A percentile compares a stretch with the other conserved stretches of the same genome.
Evolutionary conservation across 345 rosid genomes (phyloP).

Genomic region (Lepidium aucheri): DNA sequence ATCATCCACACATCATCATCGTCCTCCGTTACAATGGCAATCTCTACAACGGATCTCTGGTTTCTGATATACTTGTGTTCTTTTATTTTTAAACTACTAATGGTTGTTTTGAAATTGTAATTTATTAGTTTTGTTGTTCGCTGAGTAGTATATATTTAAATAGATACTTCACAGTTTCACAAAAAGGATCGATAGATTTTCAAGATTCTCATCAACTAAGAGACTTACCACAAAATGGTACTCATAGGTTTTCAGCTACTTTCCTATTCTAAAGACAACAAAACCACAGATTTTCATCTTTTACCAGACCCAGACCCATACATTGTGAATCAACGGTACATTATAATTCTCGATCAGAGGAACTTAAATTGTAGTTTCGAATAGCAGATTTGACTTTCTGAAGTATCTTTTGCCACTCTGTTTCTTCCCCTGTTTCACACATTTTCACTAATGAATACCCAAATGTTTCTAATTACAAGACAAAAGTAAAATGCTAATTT

Average conservation of each 20-base stretch:
- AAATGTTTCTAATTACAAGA: not conserved
- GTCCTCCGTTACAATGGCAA: no score
- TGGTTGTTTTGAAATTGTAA: no score
- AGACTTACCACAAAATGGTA: not conserved
- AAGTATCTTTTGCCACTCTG: slow-evolving; percentile 19
- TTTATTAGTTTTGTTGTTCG: no score
- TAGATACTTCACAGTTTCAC: not conserved
- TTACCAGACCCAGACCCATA: not conserved
- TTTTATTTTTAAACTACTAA: no score
- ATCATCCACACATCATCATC: no score
- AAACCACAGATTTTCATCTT: not conserved
- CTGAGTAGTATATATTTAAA: no score
- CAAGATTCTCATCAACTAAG: not conserved
- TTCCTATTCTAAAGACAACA: not conserved
- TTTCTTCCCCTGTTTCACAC: slow-evolving; percentile 16
- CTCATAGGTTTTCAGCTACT: not conserved
- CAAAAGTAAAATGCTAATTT: not conserved
- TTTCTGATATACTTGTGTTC: no score
- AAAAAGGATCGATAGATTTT: not conserved
- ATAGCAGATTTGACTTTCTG: not conserved
- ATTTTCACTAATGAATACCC: not conserved
- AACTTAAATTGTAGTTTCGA: not conserved
- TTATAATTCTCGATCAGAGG: not conserved
- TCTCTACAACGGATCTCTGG: no score
- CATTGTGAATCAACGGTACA: not conserved